Evolutionary conservation across 1,284 basidiomycete species (phyloP).

Genomic region (Heterobasidion occidentale): DNA sequence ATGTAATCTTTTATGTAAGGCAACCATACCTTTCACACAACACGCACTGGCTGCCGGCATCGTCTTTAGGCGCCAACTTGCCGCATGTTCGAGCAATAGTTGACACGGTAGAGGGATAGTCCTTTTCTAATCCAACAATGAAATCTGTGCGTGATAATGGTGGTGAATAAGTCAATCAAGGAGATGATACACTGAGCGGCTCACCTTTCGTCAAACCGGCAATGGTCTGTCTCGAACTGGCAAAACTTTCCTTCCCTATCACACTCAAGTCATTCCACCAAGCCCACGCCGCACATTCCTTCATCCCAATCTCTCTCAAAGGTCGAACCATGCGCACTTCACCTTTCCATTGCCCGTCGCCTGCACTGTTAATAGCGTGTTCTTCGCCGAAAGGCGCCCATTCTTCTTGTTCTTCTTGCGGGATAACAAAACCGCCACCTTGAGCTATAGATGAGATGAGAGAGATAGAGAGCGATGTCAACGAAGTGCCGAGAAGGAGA

Average conservation of each 20-base stretch:
- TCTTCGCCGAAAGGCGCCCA: conserved; percentile 29
- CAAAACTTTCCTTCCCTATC: conserved; percentile 41
- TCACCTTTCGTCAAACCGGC: conserved; percentile 69
- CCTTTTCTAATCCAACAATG: conserved; percentile 70
- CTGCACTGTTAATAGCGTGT: too few relatives aligned
- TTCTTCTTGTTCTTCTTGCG: conserved; percentile 64
- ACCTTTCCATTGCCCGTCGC: conserved; percentile 7
- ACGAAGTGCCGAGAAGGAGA: conserved; percentile 73
- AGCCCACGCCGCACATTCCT: conserved; percentile 75
- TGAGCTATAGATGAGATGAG: conserved; percentile 71
- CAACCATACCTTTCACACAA: conserved; percentile 63
- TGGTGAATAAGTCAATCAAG: background rate
- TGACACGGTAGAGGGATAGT: conserved; percentile 87
- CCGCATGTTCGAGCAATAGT: conserved; percentile 80
- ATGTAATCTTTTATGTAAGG: conserved; percentile 14
- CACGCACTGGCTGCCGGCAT: conserved; percentile 43
- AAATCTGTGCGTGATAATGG: conserved; percentile 49
- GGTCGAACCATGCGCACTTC: conserved; percentile 59
- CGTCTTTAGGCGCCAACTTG: conserved; percentile 71
- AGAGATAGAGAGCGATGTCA: conserved; percentile 74
- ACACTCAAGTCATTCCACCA: conserved; percentile 59
- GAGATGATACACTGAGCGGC: background rate
- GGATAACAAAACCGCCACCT: conserved; percentile 74
- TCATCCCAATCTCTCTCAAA: conserved; percentile 70
- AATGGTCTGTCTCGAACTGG: conserved; percentile 53